phyloP scores from a whole-genome alignment of 2,329 filamentous ascomycete species.

The Pseudogymnoascus sp. region DNA sequence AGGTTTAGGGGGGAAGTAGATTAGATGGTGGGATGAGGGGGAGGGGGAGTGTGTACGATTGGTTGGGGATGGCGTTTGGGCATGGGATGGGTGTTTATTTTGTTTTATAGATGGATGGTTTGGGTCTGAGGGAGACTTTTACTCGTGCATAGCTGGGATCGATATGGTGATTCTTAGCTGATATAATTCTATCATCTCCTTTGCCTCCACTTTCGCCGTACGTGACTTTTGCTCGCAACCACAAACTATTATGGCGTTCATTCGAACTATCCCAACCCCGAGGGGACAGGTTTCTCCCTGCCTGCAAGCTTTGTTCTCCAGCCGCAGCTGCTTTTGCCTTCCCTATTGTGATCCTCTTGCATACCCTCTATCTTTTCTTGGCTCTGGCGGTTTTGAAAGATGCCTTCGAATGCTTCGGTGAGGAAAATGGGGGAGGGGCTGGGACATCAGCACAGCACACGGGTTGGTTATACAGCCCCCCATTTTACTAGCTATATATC shows the following conservation, averaged over 20 bases:
- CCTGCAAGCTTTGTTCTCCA: too few relatives aligned
- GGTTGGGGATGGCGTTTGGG: neutral
- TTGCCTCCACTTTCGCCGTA: neutral
- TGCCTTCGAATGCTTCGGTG: too few relatives aligned
- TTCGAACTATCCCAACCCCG: too few relatives aligned
- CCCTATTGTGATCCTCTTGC: too few relatives aligned
- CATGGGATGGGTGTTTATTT: neutral
- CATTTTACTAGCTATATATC: too few relatives aligned
- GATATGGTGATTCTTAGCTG: neutral
- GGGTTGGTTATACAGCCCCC: too few relatives aligned
- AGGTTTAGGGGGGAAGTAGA: too few relatives aligned
- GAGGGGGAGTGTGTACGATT: neutral
- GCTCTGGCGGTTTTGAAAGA: too few relatives aligned
- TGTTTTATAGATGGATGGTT: neutral
- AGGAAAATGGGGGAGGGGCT: too few relatives aligned
- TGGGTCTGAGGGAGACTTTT: neutral
- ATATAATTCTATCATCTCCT: neutral
- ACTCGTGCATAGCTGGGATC: neutral
- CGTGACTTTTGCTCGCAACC: neutral
- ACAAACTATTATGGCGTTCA: neutral
- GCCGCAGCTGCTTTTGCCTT: too few relatives aligned
- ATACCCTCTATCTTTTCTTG: too few relatives aligned
- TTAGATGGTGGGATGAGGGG: conserved; percentile 41
- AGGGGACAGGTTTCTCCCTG: neutral
- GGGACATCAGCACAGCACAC: too few relatives aligned